Conservation (phyloP, 2,329 filamentous ascomycete genomes). For the Talaromyces sp. region DNA sequence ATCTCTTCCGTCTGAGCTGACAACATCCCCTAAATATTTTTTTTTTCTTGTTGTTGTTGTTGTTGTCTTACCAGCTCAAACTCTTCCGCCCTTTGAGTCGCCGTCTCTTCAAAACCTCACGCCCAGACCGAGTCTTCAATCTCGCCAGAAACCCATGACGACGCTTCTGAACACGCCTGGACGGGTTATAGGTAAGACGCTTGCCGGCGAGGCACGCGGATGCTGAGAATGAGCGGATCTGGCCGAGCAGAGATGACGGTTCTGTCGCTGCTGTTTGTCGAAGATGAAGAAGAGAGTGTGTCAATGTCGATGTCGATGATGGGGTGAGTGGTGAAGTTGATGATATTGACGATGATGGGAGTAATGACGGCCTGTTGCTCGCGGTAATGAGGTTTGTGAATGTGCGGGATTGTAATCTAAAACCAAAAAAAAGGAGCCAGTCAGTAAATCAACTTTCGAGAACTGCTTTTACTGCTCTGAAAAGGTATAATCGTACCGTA, state of each 20-base stretch:
- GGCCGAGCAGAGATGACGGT: slow-evolving; percentile 14
- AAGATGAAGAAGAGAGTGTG: slow-evolving; percentile 30
- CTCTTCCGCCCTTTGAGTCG: slow-evolving; percentile 49
- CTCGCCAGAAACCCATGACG: slow-evolving; percentile 56
- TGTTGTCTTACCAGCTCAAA: slow-evolving; percentile 45
- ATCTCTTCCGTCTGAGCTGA: not conserved
- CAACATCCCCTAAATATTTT: not conserved
- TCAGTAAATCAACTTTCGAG: not conserved
- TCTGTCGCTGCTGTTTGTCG: slow-evolving; percentile 1
- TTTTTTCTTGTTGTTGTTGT: not conserved
- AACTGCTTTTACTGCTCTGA: not conserved
- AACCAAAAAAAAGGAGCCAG: not conserved
- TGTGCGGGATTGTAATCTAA: not conserved
- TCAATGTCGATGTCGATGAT: slow-evolving; percentile 25
- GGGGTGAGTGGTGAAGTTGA: not conserved
- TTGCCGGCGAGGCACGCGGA: slow-evolving; percentile 37
- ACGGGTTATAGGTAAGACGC: slow-evolving; percentile 56
- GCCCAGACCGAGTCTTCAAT: slow-evolving; percentile 48
- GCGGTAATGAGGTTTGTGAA: not conserved
- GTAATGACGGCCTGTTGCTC: not conserved
- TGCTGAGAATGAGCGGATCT: slow-evolving; percentile 40
- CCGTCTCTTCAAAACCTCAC: slow-evolving; percentile 50
- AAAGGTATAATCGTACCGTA: slow-evolving; percentile 1
- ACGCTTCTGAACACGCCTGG: slow-evolving; percentile 56
- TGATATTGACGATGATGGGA: not conserved